Percentiles rank a stretch among this genome's conserved stretches.
phyloP scores from a whole-genome alignment of 2,329 filamentous ascomycete species.

The Leptographium wingfieldii region DNA sequence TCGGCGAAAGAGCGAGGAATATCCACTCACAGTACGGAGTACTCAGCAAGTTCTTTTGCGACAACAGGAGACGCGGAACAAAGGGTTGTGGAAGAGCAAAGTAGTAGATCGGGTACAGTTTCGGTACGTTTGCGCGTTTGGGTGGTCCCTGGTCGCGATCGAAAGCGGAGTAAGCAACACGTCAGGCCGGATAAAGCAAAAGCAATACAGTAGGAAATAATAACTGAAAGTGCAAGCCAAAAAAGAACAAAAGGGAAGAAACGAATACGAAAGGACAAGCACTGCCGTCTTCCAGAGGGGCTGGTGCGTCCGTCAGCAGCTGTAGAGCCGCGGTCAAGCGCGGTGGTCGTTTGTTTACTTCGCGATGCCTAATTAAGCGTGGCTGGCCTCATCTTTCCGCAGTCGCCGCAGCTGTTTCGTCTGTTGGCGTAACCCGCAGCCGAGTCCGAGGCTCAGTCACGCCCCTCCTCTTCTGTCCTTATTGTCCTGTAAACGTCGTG shows the following conservation, averaged over 20 bases:
- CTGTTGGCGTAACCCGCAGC: conserved; percentile 1
- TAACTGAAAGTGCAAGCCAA: not conserved
- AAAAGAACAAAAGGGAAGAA: not conserved
- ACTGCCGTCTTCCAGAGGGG: not conserved
- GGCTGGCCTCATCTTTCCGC: not conserved
- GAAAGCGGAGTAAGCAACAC: not conserved
- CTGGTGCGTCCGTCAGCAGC: not conserved
- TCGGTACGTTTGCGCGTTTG: not conserved
- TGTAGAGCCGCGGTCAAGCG: not conserved
- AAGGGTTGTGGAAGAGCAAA: too few species aligned
- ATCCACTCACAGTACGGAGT: not conserved
- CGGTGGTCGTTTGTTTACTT: conserved; percentile 11
- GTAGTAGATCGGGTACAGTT: not conserved
- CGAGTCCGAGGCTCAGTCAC: not conserved
- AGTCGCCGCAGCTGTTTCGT: not conserved
- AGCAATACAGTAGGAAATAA: not conserved
- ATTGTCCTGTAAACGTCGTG: conserved; percentile 9
- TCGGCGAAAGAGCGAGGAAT: not conserved
- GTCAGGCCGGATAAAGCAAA: not conserved
- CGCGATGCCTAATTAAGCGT: conserved; percentile 8
- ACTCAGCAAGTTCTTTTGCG: not conserved
- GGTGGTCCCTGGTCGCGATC: not conserved
- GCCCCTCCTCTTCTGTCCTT: not conserved
- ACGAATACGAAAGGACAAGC: not conserved
- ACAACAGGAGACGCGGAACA: not conserved